Evolutionary conservation across 441 rosid species (phyloP), one percentile per base, ranked within the genome.

Genomic region (Euphorbia schlechtendalii): DNA sequence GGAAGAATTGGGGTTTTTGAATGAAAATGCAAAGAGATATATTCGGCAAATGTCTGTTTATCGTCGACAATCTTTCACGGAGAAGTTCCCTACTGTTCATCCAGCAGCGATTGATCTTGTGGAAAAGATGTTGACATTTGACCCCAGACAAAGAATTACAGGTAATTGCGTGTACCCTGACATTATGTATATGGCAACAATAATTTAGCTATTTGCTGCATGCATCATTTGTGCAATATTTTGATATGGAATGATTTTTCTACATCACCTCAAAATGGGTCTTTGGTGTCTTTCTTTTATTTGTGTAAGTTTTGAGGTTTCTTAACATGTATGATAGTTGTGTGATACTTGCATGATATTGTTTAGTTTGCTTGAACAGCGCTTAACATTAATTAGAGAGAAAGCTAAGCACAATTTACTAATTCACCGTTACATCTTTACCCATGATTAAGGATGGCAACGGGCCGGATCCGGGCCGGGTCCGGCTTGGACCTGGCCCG

Each of bases 71-170:
- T 87, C 96, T 59, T 85, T 89, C 76, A 72, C 78, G 17, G 90
- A 82, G 68, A 87, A 78, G 67, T 87, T 87, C 68, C 94, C 93
- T 1, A 73, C 24, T 48, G 87, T 86, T 71, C 82, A 85, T 59
- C 84, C 85, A 0, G 40, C 66, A 64, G 98, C 94, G 43, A 80
- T 92, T 61, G 89, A 86, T 78, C 87, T 92, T 30, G 77, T 88
- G 64, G 92, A 92, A 71, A 92, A 81, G 86, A 89, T 92, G 92
- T 72, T 92, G 24, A 83, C 80, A 7, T 92, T 92, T 73, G 98
- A 92, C 78, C 90, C 96, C n/a, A 76, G 86, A 57, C 74, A 21
- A 72, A 86, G 96, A 78, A 82, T 92, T 66, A 79, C 96, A 56
- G 98, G 96, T 87, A 59, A 73, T 80, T 65, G 56, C 45, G 12